Conservation (phyloP, 352 stramenopile genomes). For the Globisporangium orthogonon region DNA sequence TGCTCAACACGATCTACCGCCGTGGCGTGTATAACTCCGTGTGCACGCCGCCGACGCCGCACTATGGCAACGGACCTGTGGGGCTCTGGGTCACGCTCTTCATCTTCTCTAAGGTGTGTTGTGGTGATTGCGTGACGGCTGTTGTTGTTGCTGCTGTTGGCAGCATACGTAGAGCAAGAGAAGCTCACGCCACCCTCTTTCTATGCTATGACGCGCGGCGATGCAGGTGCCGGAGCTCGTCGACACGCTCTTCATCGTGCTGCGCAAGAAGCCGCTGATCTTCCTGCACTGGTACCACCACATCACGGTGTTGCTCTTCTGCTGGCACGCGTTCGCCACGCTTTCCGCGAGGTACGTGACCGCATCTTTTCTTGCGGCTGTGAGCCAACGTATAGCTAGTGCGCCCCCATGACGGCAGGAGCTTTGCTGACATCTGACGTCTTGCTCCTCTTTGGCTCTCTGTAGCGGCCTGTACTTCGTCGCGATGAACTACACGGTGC, state of each 20-base stretch:
- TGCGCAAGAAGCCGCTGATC: constrained; percentile 95
- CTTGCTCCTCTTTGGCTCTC: constrained; percentile 2
- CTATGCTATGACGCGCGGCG: not conserved
- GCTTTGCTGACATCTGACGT: not conserved
- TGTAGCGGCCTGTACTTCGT: constrained; percentile 94
- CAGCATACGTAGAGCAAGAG: not conserved
- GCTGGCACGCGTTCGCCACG: constrained; percentile 95
- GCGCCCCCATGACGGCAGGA: not conserved
- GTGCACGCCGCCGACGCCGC: constrained; percentile 53
- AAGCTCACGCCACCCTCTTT: constrained; percentile 7
- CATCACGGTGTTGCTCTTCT: constrained; percentile 96
- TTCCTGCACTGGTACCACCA: constrained; percentile 99
- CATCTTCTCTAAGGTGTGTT: constrained; percentile 80
- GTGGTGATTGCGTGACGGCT: too few relatives aligned
- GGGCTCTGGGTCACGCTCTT: constrained; percentile 80
- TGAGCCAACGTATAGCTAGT: too few relatives aligned
- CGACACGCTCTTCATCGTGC: constrained; percentile 96
- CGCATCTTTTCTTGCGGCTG: not conserved
- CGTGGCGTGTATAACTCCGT: constrained; percentile 81
- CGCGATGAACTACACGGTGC: constrained; percentile 97
- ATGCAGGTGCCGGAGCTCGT: constrained; percentile 86
- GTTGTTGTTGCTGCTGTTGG: not conserved
- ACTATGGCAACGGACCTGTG: constrained; percentile 66
- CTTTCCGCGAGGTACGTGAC: constrained; percentile 72
- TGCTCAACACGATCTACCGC: constrained; percentile 75